Percentiles rank a stretch among this genome's conserved stretches.
These are phyloP conservation scores for Knoxdaviesia capensis DNA, from an alignment of 2,329 filamentous ascomycete genomes.

Conservation along the genomic window DNA sequence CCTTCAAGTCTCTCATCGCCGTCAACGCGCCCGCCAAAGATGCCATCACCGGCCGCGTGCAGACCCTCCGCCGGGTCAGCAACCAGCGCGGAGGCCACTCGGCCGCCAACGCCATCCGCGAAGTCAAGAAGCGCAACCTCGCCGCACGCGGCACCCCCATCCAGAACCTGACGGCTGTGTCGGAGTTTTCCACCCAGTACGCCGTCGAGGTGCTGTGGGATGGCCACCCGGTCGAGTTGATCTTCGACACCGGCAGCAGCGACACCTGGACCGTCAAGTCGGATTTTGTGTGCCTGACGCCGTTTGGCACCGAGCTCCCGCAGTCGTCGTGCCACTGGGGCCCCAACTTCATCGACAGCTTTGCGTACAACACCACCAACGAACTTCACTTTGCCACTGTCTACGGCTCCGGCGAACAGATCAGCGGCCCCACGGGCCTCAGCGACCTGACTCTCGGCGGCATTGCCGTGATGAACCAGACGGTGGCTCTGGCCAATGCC, in stretches of 20 bases:
- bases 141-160: constrained; percentile 5
- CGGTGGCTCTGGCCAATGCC: constrained; percentile 25
- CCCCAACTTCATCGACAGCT: constrained; percentile 15
- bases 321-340: constrained; percentile 21
- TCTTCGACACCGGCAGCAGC: constrained; percentile 29
- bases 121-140: constrained; percentile 1
- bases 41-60: constrained; percentile 11
- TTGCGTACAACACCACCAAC: constrained; percentile 17
- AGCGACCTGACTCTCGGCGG: constrained; percentile 25
- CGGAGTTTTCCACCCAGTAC: constrained; percentile 20
- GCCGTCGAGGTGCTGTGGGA: constrained; percentile 20
- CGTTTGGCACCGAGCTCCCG: constrained; percentile 11
- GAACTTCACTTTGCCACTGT: constrained; percentile 23
- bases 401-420: constrained; percentile 27
- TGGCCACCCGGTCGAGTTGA: constrained; percentile 16
- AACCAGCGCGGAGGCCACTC: constrained; percentile 8
- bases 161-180: constrained; percentile 18
- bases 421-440: constrained; percentile 25
- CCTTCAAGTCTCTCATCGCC: constrained; percentile 15
- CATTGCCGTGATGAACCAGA: constrained; percentile 21
- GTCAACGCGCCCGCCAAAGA: constrained; percentile 10
- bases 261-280: constrained; percentile 26
- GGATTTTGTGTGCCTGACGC: constrained; percentile 21
- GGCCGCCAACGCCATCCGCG: constrained; percentile 11
- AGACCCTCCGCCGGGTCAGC: constrained; percentile 14